Conservation (phyloP, 371 early-diverging fungal genomes). For the Chytridium lagenaria region DNA sequence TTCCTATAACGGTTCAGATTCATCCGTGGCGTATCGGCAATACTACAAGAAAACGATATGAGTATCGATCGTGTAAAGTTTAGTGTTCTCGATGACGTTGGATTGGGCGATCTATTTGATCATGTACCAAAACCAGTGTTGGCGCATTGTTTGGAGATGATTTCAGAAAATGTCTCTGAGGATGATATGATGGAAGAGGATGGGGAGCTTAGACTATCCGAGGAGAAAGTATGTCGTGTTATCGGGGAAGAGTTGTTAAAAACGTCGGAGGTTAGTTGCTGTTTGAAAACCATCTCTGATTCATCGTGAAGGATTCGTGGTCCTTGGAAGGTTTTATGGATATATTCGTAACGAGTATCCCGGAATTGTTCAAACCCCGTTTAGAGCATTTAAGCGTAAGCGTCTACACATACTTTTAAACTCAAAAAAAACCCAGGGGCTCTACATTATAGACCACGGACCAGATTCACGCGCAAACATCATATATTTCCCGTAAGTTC, state of each 20-base stretch:
- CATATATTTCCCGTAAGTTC: conserved; percentile 49
- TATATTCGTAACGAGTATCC: conserved; percentile 22
- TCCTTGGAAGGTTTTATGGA: conserved; percentile 29
- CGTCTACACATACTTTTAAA: too few relatives aligned
- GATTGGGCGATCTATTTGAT: neutral
- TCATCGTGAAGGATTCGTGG: neutral
- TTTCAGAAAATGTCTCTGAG: neutral
- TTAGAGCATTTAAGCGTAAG: conserved; percentile 26
- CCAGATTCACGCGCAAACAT: neutral
- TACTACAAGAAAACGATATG: neutral
- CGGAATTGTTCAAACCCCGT: conserved; percentile 6
- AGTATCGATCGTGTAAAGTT: neutral
- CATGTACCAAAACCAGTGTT: neutral
- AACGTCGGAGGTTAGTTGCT: conserved; percentile 21
- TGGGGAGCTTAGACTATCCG: conserved; percentile 27
- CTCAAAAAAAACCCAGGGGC: conserved; percentile 1
- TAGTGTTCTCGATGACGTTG: neutral
- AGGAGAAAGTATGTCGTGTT: conserved; percentile 34
- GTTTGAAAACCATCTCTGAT: neutral
- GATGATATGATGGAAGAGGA: too few relatives aligned
- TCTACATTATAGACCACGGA: neutral
- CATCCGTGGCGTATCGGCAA: neutral
- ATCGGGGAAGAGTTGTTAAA: conserved; percentile 43
- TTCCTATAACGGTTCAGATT: too few relatives aligned
- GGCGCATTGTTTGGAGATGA: neutral